Evolutionary conservation across 306 rosid genomes (phyloP).

Genomic region (Quercus glauca): DNA sequence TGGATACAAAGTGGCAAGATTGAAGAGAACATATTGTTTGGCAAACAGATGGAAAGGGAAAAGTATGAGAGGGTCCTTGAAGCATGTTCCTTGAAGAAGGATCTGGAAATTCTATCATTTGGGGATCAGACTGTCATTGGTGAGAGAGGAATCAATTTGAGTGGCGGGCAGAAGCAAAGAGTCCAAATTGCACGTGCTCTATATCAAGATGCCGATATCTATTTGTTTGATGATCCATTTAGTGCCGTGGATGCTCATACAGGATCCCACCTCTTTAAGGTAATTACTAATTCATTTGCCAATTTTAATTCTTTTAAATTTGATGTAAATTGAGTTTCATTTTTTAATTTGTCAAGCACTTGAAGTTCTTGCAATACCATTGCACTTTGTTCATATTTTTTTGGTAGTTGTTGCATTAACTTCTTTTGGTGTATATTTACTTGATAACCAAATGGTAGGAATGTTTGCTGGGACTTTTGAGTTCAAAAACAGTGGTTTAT

Average conservation of each 20-base stretch:
- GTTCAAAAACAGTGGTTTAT: constrained; percentile 75
- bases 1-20: background rate
- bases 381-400: background rate
- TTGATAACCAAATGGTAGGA: constrained; percentile 38
- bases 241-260: constrained; percentile 60
- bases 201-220: constrained; percentile 53
- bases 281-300: constrained; percentile 10
- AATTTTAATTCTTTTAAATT: background rate
- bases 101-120: constrained; percentile 41
- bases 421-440: background rate
- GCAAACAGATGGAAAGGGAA: constrained; percentile 48
- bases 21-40: constrained; percentile 26
- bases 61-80: constrained; percentile 42
- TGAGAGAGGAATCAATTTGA: constrained; percentile 58
- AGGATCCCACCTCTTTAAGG: constrained; percentile 51
- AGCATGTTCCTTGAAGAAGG: constrained; percentile 47
- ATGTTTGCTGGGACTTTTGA: constrained; percentile 66
- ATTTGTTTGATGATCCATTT: constrained; percentile 45
- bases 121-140: constrained; percentile 59
- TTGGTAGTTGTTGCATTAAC: background rate
- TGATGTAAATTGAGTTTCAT: background rate
- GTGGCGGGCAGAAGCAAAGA: constrained; percentile 58
- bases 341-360: background rate
- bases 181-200: constrained; percentile 56
- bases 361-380: background rate